These are phyloP conservation scores for Prinsepia uniflora DNA, from an alignment of 306 rosid genomes.

Conservation along the genomic window DNA sequence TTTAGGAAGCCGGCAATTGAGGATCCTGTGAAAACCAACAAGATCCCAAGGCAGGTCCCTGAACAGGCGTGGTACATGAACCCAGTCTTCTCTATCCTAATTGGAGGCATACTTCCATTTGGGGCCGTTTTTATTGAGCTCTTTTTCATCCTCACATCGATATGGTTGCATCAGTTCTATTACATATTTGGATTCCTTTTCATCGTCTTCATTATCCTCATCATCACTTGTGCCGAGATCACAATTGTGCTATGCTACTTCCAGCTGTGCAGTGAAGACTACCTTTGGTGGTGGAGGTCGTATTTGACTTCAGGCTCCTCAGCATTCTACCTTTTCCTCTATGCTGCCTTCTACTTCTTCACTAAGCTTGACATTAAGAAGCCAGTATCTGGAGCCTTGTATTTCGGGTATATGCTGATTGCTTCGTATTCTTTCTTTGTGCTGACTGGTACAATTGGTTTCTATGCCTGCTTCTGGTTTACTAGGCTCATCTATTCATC, in stretches of 20 bases:
- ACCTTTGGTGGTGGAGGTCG: slow-evolving; percentile 96
- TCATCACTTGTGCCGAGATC: slow-evolving; percentile 91
- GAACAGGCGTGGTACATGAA: slow-evolving; percentile 93
- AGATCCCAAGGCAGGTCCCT: slow-evolving; percentile 84
- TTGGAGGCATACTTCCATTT: slow-evolving; percentile 87
- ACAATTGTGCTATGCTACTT: slow-evolving; percentile 94
- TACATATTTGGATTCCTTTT: slow-evolving; percentile 83
- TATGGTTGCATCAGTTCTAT: slow-evolving; percentile 89
- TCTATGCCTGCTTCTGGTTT: slow-evolving; percentile 91
- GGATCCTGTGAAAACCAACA: slow-evolving; percentile 82
- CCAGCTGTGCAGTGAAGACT: slow-evolving; percentile 96
- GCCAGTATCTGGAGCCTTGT: slow-evolving; percentile 81
- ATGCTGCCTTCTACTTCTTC: slow-evolving; percentile 86
- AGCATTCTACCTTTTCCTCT: slow-evolving; percentile 79
- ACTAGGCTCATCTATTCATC: slow-evolving; percentile 82
- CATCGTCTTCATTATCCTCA: slow-evolving; percentile 78
- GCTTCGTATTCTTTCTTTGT: slow-evolving; percentile 77
- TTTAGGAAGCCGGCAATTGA: slow-evolving; percentile 52
- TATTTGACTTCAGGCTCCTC: slow-evolving; percentile 92
- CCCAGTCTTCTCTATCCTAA: slow-evolving; percentile 53
- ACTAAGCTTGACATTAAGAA: slow-evolving; percentile 82
- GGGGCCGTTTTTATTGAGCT: slow-evolving; percentile 95
- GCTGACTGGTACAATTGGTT: slow-evolving; percentile 83
- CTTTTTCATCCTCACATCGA: slow-evolving; percentile 91
- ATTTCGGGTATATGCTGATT: slow-evolving; percentile 87